Evolutionary conservation across 192 early-diverging fungal species (phyloP).

Genomic region (Coemansia furcata): DNA sequence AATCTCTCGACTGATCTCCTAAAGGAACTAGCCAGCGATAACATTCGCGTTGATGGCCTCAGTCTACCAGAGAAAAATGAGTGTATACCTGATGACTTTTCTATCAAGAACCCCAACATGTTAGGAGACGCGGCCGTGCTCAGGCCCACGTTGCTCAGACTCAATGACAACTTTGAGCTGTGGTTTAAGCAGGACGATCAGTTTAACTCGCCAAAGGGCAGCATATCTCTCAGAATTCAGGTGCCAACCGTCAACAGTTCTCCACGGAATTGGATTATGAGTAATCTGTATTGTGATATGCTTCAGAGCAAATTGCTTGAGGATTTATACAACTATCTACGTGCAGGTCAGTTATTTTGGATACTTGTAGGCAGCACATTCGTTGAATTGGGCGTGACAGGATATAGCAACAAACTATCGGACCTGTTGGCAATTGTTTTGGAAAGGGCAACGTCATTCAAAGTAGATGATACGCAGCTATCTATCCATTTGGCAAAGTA

Average conservation of each 20-base stretch:
- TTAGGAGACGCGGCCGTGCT: neutral
- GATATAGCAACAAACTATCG: neutral
- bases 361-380: constrained; percentile 55
- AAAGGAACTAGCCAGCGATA: neutral
- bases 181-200: constrained; percentile 93
- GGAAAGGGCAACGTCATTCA: neutral
- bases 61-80: neutral
- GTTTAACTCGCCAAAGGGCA: constrained; percentile 80
- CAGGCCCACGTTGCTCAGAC: constrained; percentile 12
- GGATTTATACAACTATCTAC: constrained; percentile 57
- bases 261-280: neutral
- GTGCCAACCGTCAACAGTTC: neutral
- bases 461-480: neutral
- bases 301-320: constrained; percentile 77
- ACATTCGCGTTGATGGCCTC: neutral
- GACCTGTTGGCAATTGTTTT: neutral
- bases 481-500: neutral
- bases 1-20: neutral
- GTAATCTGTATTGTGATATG: constrained; percentile 35
- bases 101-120: neutral
- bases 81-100: constrained; percentile 32
- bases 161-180: constrained; percentile 49
- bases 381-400: constrained; percentile 17
- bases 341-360: neutral
- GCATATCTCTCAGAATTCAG: constrained; percentile 10